These are phyloP conservation scores for Kurtzmaniella quercitrusa DNA, from an alignment of 1,139 yeast species.

Conservation along the genomic window DNA sequence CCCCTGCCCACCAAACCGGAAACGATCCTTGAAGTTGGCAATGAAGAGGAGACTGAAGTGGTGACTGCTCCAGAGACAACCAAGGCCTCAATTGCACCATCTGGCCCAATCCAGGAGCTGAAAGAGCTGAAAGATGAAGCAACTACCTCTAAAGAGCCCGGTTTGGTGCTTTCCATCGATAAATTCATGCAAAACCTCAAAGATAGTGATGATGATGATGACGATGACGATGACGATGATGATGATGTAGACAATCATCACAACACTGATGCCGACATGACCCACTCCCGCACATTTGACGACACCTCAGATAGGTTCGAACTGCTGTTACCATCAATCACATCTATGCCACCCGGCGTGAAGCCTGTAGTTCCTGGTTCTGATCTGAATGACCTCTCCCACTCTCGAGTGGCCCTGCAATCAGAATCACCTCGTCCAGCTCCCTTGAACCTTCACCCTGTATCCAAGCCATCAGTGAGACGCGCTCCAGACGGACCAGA, in stretches of 20 bases:
- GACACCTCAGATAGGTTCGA: not conserved
- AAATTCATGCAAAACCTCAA: slow-evolving; percentile 10
- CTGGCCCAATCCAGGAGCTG: not conserved
- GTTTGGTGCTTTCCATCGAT: slow-evolving; percentile 37
- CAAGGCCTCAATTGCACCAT: not conserved
- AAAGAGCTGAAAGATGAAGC: not conserved
- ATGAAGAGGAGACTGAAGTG: slow-evolving; percentile 7
- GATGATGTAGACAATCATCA: slow-evolving; percentile 13
- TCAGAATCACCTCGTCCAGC: not conserved
- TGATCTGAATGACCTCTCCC: not conserved
- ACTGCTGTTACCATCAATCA: not conserved
- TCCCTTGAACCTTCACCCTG: not conserved
- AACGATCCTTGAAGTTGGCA: not conserved
- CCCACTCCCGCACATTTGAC: not conserved
- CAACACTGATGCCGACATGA: slow-evolving; percentile 10
- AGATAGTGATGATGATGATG: slow-evolving; percentile 13
- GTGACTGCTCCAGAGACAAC: not conserved
- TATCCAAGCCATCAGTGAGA: slow-evolving; percentile 7
- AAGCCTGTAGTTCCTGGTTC: not conserved
- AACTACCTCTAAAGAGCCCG: slow-evolving; percentile 3
- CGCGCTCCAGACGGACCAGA: not conserved
- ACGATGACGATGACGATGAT: slow-evolving; percentile 18
- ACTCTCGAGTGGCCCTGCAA: not conserved
- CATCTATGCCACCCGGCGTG: not conserved
- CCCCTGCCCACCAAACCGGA: not conserved